Evolutionary conservation across 1,284 basidiomycete genomes (phyloP).

Genomic region (Ceratobasidium sp.): DNA sequence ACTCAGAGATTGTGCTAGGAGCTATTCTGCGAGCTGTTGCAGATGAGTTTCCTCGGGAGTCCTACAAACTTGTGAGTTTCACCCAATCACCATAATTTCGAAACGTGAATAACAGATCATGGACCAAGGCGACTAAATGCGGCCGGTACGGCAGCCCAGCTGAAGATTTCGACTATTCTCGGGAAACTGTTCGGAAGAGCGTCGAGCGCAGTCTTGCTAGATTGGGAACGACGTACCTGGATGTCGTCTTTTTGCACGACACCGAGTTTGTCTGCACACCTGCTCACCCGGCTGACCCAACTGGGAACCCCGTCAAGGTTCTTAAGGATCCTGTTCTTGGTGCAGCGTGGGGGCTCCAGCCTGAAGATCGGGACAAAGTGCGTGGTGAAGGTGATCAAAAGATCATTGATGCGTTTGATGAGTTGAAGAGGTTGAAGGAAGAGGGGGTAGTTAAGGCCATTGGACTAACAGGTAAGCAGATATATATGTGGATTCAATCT

Average conservation of each 20-base stretch:
- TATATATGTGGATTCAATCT: not conserved
- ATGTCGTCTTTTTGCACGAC: constrained; percentile 91
- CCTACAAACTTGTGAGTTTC: constrained; percentile 77
- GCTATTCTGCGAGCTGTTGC: constrained; percentile 71
- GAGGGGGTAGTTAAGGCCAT: constrained; percentile 82
- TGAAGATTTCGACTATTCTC: constrained; percentile 82
- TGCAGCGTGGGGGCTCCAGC: constrained; percentile 65
- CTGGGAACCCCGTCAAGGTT: constrained; percentile 67
- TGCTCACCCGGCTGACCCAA: constrained; percentile 56
- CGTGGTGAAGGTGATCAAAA: constrained; percentile 83
- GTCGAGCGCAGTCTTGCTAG: constrained; percentile 78
- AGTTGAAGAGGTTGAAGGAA: constrained; percentile 78
- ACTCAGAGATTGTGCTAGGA: constrained; percentile 90
- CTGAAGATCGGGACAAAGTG: constrained; percentile 67
- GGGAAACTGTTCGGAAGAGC: constrained; percentile 72
- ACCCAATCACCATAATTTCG: constrained; percentile 44
- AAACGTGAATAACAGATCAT: not conserved
- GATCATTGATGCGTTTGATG: constrained; percentile 77
- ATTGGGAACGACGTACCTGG: constrained; percentile 83
- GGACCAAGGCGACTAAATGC: constrained; percentile 86
- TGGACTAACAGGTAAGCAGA: constrained; percentile 70
- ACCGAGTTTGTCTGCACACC: constrained; percentile 83
- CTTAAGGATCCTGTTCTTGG: constrained; percentile 62
- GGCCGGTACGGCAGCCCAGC: constrained; percentile 79
- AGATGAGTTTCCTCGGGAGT: constrained; percentile 78